Evolutionary conservation across 805 yeast genomes (phyloP).

Genomic region (Groenewaldozyma salmanticensis): DNA sequence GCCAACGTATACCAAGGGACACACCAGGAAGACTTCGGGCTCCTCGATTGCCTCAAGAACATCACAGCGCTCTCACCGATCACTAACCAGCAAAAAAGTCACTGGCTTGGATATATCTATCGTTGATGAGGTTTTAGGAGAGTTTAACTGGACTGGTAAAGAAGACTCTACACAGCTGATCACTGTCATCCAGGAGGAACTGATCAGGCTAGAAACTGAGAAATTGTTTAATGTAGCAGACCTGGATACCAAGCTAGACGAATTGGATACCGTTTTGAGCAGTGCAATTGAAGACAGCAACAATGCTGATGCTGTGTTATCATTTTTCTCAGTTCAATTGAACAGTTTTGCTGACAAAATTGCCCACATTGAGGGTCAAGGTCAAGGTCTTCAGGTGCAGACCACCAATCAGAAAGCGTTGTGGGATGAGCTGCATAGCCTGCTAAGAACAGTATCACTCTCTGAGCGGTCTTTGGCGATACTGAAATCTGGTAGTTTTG

Average conservation of each 20-base stretch:
- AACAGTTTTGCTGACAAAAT: slow-evolving; percentile 60
- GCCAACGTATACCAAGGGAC: neutral
- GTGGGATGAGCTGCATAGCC: slow-evolving; percentile 57
- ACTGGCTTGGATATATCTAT: slow-evolving; percentile 18
- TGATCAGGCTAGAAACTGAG: slow-evolving; percentile 51
- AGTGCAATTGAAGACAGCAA: slow-evolving; percentile 45
- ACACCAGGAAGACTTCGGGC: slow-evolving; percentile 8
- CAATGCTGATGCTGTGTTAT: slow-evolving; percentile 43
- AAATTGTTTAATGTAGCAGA: slow-evolving; percentile 49
- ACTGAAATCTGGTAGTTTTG: slow-evolving; percentile 40
- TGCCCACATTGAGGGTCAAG: slow-evolving; percentile 58
- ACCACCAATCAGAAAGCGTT: slow-evolving; percentile 72
- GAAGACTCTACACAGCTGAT: slow-evolving; percentile 56
- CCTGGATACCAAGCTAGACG: slow-evolving; percentile 36
- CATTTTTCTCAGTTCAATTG: slow-evolving; percentile 50
- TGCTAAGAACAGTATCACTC: slow-evolving; percentile 61
- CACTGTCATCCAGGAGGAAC: slow-evolving; percentile 46
- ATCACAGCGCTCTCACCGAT: slow-evolving; percentile 1
- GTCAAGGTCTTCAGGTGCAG: slow-evolving; percentile 75
- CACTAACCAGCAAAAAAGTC: neutral
- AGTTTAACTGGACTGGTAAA: slow-evolving; percentile 62
- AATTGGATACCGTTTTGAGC: slow-evolving; percentile 34
- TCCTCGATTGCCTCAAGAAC: slow-evolving; percentile 8
- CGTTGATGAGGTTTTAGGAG: slow-evolving; percentile 62
- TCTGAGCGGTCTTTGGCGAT: slow-evolving; percentile 43